A percentile compares a stretch with the other conserved stretches of the same genome.
phyloP scores from a whole-genome alignment of 805 yeast genomes.

The Metschnikowia orientalis region DNA sequence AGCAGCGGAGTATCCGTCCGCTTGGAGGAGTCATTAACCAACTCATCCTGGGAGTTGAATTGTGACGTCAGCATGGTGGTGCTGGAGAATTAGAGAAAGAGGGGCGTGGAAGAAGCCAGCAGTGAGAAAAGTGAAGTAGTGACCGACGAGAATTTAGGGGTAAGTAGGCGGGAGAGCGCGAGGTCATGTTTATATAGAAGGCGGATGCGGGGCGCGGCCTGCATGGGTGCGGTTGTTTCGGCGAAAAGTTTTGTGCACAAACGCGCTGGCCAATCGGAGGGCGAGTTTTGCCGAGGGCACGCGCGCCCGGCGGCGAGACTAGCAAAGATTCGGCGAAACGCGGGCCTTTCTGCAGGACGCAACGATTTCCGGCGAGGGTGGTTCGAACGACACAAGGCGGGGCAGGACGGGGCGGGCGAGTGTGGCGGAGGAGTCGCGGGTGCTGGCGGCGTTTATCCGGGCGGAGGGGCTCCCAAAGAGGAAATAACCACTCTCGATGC shows the following conservation, averaged over 20 bases:
- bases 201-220: background rate
- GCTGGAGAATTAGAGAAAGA: constrained; percentile 6
- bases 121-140: background rate
- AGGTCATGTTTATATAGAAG: constrained; percentile 3
- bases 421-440: too few species aligned
- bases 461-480: too few species aligned
- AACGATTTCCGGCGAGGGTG: too few species aligned
- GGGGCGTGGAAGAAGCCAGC: constrained; percentile 1
- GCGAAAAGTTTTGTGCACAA: constrained; percentile 2
- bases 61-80: constrained; percentile 6
- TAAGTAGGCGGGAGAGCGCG: background rate
- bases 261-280: constrained; percentile 1
- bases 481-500: too few species aligned
- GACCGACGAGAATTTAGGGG: background rate
- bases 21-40: constrained; percentile 4
- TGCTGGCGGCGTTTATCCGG: too few species aligned
- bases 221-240: constrained; percentile 2
- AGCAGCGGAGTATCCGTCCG: constrained; percentile 7
- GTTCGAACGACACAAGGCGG: too few species aligned
- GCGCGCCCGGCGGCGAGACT: constrained; percentile 1
- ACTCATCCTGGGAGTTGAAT: constrained; percentile 7
- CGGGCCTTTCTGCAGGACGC: too few species aligned
- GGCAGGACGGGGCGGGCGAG: too few species aligned
- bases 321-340: too few species aligned
- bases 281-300: constrained; percentile 5